These are phyloP conservation scores for Aspergillus spinulosporus DNA, from an alignment of 2,329 filamentous ascomycete genomes.

Conservation along the genomic window DNA sequence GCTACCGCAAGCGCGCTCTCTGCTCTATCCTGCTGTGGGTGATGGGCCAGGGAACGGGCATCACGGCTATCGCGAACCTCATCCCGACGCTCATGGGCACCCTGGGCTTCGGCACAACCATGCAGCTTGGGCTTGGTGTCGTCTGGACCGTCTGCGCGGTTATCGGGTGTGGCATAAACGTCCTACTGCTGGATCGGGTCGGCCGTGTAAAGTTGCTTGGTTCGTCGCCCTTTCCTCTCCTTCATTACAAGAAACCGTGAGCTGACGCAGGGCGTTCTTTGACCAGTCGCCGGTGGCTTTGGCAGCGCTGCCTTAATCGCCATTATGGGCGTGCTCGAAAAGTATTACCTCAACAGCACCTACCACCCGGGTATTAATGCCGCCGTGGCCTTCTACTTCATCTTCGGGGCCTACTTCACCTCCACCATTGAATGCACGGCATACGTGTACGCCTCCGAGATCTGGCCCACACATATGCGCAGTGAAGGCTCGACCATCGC, in stretches of 20 bases:
- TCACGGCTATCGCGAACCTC: not conserved
- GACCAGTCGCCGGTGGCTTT: not conserved
- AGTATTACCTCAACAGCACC: not conserved
- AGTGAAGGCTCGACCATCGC: not conserved
- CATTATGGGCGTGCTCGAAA: not conserved
- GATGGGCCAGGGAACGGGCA: not conserved
- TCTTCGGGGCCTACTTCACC: not conserved
- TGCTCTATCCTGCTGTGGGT: not conserved
- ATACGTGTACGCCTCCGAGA: not conserved
- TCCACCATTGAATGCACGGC: not conserved
- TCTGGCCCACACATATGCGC: constrained; percentile 1
- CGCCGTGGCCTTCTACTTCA: not conserved
- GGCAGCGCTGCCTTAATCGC: not conserved
- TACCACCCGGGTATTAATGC: not conserved
- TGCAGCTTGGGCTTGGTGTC: not conserved
- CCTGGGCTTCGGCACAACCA: not conserved
- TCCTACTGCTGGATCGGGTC: not conserved
- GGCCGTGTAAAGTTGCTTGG: not conserved
- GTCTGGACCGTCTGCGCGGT: not conserved
- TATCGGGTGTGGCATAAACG: not conserved
- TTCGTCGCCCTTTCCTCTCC: not conserved
- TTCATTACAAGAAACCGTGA: no score
- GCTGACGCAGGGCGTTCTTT: no score
- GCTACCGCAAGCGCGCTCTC: not conserved
- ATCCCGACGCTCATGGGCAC: not conserved